Base-by-base conservation (phyloP, 2,329 filamentous ascomycete species). In the Allantophomopsis cytisporea region DNA sequence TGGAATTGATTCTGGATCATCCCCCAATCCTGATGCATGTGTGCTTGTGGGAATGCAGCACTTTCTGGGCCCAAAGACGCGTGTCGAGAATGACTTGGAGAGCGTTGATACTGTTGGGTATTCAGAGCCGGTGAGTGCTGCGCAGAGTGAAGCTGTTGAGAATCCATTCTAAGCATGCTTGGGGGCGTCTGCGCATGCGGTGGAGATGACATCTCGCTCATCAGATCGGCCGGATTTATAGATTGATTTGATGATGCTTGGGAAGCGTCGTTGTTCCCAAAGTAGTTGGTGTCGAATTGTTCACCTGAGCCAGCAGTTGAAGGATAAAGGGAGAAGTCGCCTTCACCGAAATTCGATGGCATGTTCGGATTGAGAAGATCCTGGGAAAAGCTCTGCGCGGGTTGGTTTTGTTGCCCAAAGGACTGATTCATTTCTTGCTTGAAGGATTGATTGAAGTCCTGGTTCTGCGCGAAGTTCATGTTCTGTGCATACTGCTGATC, bases 261-360 rank as follows among this genome's bases (percentile, higher is more conserved):
- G 16, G 55, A 55, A 21, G 62, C 55, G 45, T 67, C 62, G 47
- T 72, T 66, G 49, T 58, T 56, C 42, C 72, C 64, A 45, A 83
- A 81, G 43, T 79, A 64, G 16, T 78, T 71, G 11, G 73, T 60
- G 50, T 73, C 73, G 52, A 78, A 75, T 51, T 75, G 72, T 45
- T 76, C 69, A 45, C 66, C 63, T 37, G 60, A 62, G 41, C 66
- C 62, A 48, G 67, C 63, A 37, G 66, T 60, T 7, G 66, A 56
- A 4, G 76, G 70, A 51, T 82, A 85, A 50, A 83, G 66, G 37
- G 74, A 72, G 55, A 80, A 80, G 59, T 83, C 76, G 43, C 61
- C 61, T 51, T 65, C 61, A 54, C 61, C 61, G 45, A 74, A 71
- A 45, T 66, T 69, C 8, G 23, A 10, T 3, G 23, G 11, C 23